A percentile compares a stretch with the other conserved stretches of the same genome.
Evolutionary conservation across 1,284 basidiomycete species (phyloP).

Genomic region (Singerocomus rubriflavus): DNA sequence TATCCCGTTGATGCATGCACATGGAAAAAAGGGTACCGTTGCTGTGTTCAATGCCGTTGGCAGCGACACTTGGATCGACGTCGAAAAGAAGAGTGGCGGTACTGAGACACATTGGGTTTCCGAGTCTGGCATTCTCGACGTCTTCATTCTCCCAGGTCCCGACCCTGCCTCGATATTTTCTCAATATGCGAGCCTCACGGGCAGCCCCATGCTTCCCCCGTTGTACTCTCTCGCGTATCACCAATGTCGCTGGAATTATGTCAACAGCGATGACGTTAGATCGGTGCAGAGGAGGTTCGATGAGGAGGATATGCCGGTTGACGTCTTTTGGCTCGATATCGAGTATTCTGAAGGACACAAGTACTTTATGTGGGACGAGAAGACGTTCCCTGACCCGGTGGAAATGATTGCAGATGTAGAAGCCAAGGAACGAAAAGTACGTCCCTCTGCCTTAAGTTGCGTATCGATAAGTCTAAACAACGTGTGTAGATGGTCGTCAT

Average conservation of each 20-base stretch:
- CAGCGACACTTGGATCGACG: constrained; percentile 96
- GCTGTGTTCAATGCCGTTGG: constrained; percentile 89
- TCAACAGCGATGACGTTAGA: constrained; percentile 86
- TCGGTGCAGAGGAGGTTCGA: constrained; percentile 89
- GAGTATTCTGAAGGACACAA: constrained; percentile 94
- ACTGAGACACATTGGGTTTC: constrained; percentile 95
- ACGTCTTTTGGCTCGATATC: constrained; percentile 98
- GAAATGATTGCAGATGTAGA: constrained; percentile 92
- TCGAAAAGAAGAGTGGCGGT: constrained; percentile 47
- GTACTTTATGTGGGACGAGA: constrained; percentile 97
- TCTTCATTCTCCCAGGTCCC: constrained; percentile 92
- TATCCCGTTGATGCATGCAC: constrained; percentile 92
- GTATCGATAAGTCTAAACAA: background rate
- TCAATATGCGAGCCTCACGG: constrained; percentile 85
- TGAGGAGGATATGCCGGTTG: constrained; percentile 91
- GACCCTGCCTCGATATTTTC: constrained; percentile 77
- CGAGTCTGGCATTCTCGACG: constrained; percentile 93
- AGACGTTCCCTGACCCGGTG: constrained; percentile 90
- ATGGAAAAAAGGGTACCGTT: constrained; percentile 80
- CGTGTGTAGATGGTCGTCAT: constrained; percentile 89
- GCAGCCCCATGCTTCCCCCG: constrained; percentile 83
- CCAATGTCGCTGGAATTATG: constrained; percentile 98
- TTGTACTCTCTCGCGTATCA: constrained; percentile 94
- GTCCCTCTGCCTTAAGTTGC: constrained; percentile 7
- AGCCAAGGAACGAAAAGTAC: constrained; percentile 81